Conservation (phyloP, 306 rosid species). For the Castanea mollissima region DNA sequence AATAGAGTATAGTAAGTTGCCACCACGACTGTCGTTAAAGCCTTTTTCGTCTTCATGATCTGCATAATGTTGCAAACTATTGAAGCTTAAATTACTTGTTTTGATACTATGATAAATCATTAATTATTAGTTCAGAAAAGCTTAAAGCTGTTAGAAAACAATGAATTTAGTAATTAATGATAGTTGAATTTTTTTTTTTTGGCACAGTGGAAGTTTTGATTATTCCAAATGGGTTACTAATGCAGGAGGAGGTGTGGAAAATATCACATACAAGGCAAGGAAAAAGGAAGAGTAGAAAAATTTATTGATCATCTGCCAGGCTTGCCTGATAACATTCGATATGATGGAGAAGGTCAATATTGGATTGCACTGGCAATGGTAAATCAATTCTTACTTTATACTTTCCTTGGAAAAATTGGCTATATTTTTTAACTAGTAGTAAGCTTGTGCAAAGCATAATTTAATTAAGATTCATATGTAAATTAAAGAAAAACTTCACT, state of each 20-base stretch:
- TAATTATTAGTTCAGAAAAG: too few species aligned
- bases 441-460: neutral
- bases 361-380: constrained; percentile 53
- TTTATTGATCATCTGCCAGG: constrained; percentile 53
- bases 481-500: too few species aligned
- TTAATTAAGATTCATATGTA: too few species aligned
- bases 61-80: too few species aligned
- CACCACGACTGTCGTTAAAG: too few species aligned
- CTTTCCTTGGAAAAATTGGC: neutral
- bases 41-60: too few species aligned
- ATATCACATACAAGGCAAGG: constrained; percentile 48
- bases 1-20: too few species aligned
- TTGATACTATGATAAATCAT: too few species aligned
- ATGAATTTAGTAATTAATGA: too few species aligned
- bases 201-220: neutral
- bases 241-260: constrained; percentile 58
- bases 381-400: neutral
- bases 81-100: too few species aligned
- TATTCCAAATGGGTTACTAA: neutral
- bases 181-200: neutral
- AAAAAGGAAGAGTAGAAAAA: constrained; percentile 48
- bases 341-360: constrained; percentile 58
- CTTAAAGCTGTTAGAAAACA: too few species aligned
- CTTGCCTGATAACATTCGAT: constrained; percentile 62
- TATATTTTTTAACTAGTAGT: neutral